A percentile compares a stretch with the other conserved stretches of the same genome.
phyloP scores from a whole-genome alignment of 2,329 filamentous ascomycete genomes.

The Aspergillus arachidicola region DNA sequence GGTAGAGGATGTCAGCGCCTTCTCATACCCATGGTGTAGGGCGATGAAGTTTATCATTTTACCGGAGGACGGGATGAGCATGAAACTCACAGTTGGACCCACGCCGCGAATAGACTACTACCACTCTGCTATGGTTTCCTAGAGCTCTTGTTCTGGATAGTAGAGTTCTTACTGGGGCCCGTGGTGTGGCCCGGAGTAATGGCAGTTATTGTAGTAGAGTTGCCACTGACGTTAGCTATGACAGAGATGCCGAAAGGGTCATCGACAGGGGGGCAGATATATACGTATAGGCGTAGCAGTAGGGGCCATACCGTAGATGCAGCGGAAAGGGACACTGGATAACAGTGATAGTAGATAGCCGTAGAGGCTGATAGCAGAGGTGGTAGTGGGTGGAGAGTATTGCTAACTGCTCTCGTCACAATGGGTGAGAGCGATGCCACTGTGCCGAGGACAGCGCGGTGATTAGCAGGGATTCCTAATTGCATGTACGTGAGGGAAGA shows the following conservation, averaged over 20 bases:
- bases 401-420: neutral
- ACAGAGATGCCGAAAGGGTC: too few species aligned
- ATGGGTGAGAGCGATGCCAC: neutral
- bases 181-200: neutral
- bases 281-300: too few species aligned
- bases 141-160: neutral
- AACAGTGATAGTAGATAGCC: too few species aligned
- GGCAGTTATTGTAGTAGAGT: neutral
- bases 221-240: neutral
- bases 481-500: too few species aligned
- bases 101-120: neutral
- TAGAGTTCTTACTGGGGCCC: neutral
- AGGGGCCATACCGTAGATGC: too few species aligned
- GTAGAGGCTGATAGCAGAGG: too few species aligned
- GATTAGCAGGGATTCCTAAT: neutral
- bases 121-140: neutral
- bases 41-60: constrained; percentile 54
- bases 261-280: too few species aligned
- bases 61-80: neutral
- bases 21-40: constrained; percentile 46
- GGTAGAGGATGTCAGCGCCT: constrained; percentile 9
- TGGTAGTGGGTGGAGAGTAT: neutral
- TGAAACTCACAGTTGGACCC: neutral
- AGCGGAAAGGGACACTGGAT: too few species aligned
- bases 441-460: neutral